Base-by-base conservation (phyloP, 202 grass and related monocot genomes). In the Saccharum hybrid region DNA sequence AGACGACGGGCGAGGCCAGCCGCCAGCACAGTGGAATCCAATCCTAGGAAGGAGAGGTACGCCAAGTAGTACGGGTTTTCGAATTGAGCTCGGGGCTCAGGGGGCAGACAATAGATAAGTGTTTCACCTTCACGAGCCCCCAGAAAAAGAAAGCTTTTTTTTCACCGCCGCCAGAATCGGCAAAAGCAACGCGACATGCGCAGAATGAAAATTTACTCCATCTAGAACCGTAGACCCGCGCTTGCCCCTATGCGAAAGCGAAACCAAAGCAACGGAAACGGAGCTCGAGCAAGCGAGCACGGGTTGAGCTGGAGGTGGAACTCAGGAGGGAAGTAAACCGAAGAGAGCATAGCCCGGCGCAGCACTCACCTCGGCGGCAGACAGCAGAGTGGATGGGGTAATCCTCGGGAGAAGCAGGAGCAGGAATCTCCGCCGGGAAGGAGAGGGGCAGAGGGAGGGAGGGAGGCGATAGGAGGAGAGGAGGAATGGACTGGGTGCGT, bases 121-220 rank as follows among this genome's bases (percentile, higher is more conserved):
- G 23, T 56, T 76, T 23, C 88, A 68, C 70, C 8, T 71, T 87
- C 84, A 72, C 84, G 63, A 73, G 54, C 56, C 51, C 84, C 84
- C 41, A 83, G 40, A 63, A 90, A 81, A 87, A 52, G 46, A 83
- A 70, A 57, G 7, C 70, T 80, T 83, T 80, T 83, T n/a, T 86
- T 80, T 83, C 37, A 74, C 57, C 54, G 46, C 59, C 64, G 42
- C 64, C 82, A 69, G 73, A 87, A 82, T 71, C 64, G 18, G 38
- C 72, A 64, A 82, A 71, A 77, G 72, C 72, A 82, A 49, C 71
- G 85, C 79, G 23, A 77, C 85, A 85, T 77, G 31, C 39, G 40
- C 14, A 69, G 28, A 72, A 64, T 49, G 31, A 81, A 63, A 81
- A n/a, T 59, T 22, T 51, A 36, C 37, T 69, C 48, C 30, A 42